phyloP scores from a whole-genome alignment of 495 filamentous ascomycete genomes.

The Halenospora varia region DNA sequence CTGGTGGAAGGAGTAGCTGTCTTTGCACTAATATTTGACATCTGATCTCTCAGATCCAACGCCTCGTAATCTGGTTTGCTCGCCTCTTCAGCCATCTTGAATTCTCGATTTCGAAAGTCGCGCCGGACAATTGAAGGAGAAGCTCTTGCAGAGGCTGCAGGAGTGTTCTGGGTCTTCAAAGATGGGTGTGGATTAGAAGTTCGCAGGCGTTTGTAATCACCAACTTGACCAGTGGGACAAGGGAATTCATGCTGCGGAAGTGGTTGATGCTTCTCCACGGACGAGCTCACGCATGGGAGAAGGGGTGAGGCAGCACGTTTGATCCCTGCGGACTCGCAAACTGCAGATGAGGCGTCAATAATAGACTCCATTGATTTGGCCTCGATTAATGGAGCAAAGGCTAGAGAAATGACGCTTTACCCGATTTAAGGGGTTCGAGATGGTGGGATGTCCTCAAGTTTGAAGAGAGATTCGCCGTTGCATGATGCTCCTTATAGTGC shows the following conservation, averaged over 20 bases:
- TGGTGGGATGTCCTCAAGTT: not conserved
- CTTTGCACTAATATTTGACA: not conserved
- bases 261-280: not conserved
- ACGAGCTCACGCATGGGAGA: not conserved
- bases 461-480: not conserved
- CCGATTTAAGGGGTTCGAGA: not conserved
- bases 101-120: not conserved
- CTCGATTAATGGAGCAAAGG: too few relatives aligned
- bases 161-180: not conserved
- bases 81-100: not conserved
- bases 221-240: not conserved
- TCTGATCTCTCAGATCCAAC: not conserved
- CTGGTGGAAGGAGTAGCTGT: not conserved
- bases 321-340: not conserved
- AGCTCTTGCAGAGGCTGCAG: too few relatives aligned
- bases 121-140: too few relatives aligned
- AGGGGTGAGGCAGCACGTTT: not conserved
- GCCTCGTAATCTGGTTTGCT: not conserved
- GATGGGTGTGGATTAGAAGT: not conserved
- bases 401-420: too few relatives aligned
- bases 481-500: conserved; percentile 3
- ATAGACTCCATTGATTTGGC: too few relatives aligned
- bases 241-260: not conserved
- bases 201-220: not conserved
- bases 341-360: not conserved